Conservation (phyloP, 148 eudicot genomes). For the Rhododendron kiyosumense region DNA sequence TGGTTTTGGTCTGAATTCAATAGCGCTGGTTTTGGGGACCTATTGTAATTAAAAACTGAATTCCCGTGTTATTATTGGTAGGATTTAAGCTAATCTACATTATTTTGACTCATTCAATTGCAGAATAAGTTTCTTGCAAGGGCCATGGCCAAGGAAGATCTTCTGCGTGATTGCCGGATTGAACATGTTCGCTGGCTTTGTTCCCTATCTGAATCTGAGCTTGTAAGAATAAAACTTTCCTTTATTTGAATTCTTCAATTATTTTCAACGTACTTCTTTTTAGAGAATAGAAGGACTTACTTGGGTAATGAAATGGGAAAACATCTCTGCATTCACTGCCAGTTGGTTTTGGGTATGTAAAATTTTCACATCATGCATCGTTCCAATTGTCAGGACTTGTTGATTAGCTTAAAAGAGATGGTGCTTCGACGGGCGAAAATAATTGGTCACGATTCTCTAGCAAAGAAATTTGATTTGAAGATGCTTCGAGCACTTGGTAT, state of each 20-base stretch:
- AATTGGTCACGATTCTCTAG: slow-evolving; percentile 46
- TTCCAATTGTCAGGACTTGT: slow-evolving; percentile 39
- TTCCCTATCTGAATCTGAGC: slow-evolving; percentile 58
- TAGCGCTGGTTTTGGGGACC: neutral
- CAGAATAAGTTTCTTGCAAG: neutral
- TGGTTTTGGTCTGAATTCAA: neutral
- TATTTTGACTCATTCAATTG: neutral
- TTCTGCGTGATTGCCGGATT: slow-evolving; percentile 27
- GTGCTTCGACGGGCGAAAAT: slow-evolving; percentile 41
- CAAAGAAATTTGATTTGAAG: slow-evolving; percentile 47
- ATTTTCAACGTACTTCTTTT: too few relatives aligned
- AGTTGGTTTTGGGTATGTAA: too few relatives aligned
- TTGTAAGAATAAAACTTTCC: slow-evolving; percentile 30
- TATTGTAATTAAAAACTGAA: neutral
- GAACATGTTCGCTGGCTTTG: slow-evolving; percentile 63
- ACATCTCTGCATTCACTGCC: too few relatives aligned
- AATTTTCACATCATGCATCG: neutral
- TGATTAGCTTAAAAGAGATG: slow-evolving; percentile 51
- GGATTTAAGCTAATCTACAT: neutral
- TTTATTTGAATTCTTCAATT: neutral
- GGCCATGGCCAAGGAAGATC: slow-evolving; percentile 23
- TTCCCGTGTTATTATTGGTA: neutral
- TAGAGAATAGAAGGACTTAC: too few relatives aligned
- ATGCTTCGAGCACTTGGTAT: slow-evolving; percentile 56
- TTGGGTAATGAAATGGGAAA: too few relatives aligned